Evolutionary conservation across 164 flowering plant species (phyloP).

Genomic region (Nymphaea colorata): DNA sequence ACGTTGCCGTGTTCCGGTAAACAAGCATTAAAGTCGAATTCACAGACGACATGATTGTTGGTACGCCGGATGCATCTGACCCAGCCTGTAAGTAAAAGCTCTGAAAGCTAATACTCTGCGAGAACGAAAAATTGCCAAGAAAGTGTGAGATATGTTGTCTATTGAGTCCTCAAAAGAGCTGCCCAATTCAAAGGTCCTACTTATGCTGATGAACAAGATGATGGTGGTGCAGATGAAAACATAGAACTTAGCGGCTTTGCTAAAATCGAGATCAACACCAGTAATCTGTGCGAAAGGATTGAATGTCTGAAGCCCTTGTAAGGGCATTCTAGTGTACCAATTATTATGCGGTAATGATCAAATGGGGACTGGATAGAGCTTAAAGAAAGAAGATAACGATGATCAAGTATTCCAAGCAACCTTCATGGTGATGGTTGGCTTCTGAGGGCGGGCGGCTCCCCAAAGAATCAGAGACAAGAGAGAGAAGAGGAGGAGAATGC

Average conservation of each 20-base stretch:
- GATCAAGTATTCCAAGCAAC: slow-evolving; percentile 16
- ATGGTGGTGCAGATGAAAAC: too few relatives aligned
- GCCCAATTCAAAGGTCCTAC: too few relatives aligned
- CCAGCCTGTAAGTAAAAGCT: slow-evolving; percentile 66
- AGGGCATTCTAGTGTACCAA: too few relatives aligned
- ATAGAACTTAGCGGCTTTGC: too few relatives aligned
- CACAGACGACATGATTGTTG: slow-evolving; percentile 74
- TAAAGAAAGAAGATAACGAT: background rate
- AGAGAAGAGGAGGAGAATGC: slow-evolving; percentile 22
- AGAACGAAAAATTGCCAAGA: background rate
- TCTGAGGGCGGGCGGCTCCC: slow-evolving; percentile 61
- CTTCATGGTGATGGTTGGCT: slow-evolving; percentile 52
- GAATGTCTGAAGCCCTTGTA: too few relatives aligned
- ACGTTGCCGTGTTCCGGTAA: slow-evolving; percentile 59
- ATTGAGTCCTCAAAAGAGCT: too few relatives aligned
- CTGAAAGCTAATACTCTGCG: slow-evolving; percentile 60
- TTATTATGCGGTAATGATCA: too few relatives aligned
- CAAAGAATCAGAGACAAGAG: slow-evolving; percentile 67
- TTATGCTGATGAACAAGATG: too few relatives aligned
- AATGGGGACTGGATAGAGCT: too few relatives aligned
- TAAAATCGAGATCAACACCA: too few relatives aligned
- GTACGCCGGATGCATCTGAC: slow-evolving; percentile 51
- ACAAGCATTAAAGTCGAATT: slow-evolving; percentile 62
- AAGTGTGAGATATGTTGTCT: background rate
- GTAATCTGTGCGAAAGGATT: too few relatives aligned